These are phyloP conservation scores for Podila horticola DNA, from an alignment of 192 early-diverging fungal species.

Conservation along the genomic window DNA sequence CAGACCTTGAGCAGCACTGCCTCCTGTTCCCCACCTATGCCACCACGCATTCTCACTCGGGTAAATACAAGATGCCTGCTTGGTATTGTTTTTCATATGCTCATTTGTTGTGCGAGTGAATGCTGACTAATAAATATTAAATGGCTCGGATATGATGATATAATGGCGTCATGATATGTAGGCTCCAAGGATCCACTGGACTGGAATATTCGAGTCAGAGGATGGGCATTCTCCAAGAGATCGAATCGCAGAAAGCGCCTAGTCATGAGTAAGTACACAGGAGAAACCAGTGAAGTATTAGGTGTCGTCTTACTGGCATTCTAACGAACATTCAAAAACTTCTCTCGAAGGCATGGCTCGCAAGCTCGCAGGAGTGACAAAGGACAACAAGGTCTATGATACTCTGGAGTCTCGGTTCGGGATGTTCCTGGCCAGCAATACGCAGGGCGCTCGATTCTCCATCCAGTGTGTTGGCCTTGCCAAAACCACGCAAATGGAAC, in stretches of 20 bases:
- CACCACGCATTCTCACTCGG: slow-evolving; percentile 39
- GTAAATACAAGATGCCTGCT: slow-evolving; percentile 6
- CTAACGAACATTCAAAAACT: too few species aligned
- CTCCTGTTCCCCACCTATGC: slow-evolving; percentile 63
- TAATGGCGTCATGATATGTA: slow-evolving; percentile 9
- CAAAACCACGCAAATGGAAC: slow-evolving; percentile 45
- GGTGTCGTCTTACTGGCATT: too few species aligned
- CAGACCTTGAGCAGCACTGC: slow-evolving; percentile 51
- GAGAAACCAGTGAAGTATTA: background rate
- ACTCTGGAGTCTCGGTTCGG: slow-evolving; percentile 52
- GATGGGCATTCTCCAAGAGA: slow-evolving; percentile 54
- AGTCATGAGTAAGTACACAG: slow-evolving; percentile 38
- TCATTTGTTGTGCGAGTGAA: background rate
- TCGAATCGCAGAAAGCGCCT: slow-evolving; percentile 50
- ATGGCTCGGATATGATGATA: too few species aligned
- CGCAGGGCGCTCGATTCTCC: slow-evolving; percentile 52
- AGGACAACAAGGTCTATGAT: slow-evolving; percentile 46
- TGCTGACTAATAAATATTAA: slow-evolving; percentile 11
- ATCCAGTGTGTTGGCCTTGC: slow-evolving; percentile 62
- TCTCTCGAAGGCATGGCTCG: slow-evolving; percentile 43
- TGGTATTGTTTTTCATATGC: background rate
- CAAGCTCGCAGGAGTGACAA: slow-evolving; percentile 50
- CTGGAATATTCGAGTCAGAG: slow-evolving; percentile 51
- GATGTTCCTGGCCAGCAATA: slow-evolving; percentile 64
- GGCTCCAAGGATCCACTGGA: slow-evolving; percentile 46